phyloP scores from a whole-genome alignment of 1,139 yeast genomes.

The Suhomyces ambrosiae region DNA sequence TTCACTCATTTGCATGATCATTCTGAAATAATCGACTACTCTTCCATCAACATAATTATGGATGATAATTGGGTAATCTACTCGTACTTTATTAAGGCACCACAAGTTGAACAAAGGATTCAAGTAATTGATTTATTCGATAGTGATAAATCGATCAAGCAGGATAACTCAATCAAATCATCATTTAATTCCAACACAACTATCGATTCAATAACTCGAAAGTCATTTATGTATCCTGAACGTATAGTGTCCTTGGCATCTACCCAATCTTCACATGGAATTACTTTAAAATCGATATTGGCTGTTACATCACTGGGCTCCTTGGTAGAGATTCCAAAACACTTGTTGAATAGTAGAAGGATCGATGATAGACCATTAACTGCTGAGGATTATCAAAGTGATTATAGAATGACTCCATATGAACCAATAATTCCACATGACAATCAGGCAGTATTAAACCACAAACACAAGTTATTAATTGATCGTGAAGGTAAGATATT shows the following conservation, averaged over 20 bases:
- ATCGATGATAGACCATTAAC: constrained; percentile 56
- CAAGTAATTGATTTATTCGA: constrained; percentile 81
- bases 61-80: constrained; percentile 88
- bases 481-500: constrained; percentile 41
- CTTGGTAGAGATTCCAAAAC: constrained; percentile 72
- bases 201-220: constrained; percentile 38
- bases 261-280: constrained; percentile 71
- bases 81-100: constrained; percentile 57
- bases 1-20: constrained; percentile 48
- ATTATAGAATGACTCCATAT: constrained; percentile 65
- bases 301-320: constrained; percentile 62
- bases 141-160: constrained; percentile 34
- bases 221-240: constrained; percentile 66
- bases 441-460: constrained; percentile 41
- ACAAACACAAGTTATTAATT: constrained; percentile 40
- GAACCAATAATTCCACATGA: constrained; percentile 62
- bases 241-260: constrained; percentile 53
- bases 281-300: constrained; percentile 70
- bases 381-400: constrained; percentile 54
- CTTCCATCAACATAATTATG: constrained; percentile 53
- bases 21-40: constrained; percentile 36
- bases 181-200: constrained; percentile 34
- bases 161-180: constrained; percentile 24
- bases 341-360: constrained; percentile 61
- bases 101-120: constrained; percentile 56